Percentiles rank a stretch among this genome's conserved stretches.
These are phyloP conservation scores for Suillus ampliporus DNA, from an alignment of 768 basidiomycete genomes.

Conservation along the genomic window DNA sequence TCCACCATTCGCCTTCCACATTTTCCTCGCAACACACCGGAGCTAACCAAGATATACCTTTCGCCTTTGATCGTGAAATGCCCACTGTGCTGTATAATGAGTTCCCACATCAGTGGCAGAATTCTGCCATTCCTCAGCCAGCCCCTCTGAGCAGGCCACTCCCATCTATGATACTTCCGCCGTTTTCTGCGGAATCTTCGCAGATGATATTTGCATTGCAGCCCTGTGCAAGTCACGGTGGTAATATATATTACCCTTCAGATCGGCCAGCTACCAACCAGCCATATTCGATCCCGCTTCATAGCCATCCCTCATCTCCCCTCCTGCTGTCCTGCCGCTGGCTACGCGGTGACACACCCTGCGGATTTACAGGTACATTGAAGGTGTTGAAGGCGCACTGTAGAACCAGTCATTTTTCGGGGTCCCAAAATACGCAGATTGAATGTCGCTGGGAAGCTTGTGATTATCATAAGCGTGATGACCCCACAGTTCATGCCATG, in stretches of 20 bases:
- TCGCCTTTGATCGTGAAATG: background rate
- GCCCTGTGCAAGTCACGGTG: background rate
- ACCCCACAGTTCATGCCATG: background rate
- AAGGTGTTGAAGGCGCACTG: background rate
- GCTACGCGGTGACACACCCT: background rate
- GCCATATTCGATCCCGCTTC: background rate
- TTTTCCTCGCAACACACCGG: no score
- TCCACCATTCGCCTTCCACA: background rate
- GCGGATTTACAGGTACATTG: background rate
- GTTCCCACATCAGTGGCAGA: background rate
- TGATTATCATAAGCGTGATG: background rate
- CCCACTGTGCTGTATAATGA: background rate
- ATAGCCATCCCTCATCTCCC: background rate
- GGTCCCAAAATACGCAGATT: background rate
- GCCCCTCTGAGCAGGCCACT: background rate
- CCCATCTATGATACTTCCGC: background rate
- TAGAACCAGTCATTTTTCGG: background rate
- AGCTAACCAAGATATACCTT: background rate
- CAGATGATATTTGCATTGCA: background rate
- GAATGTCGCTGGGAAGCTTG: background rate
- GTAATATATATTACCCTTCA: background rate
- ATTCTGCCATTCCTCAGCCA: background rate
- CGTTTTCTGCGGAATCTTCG: background rate
- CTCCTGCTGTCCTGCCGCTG: background rate
- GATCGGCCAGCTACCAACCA: background rate